Evolutionary conservation across 176 grass and related monocot genomes (phyloP), one percentile per base, ranked within the genome.

Genomic region (Dactylis glomerata): DNA sequence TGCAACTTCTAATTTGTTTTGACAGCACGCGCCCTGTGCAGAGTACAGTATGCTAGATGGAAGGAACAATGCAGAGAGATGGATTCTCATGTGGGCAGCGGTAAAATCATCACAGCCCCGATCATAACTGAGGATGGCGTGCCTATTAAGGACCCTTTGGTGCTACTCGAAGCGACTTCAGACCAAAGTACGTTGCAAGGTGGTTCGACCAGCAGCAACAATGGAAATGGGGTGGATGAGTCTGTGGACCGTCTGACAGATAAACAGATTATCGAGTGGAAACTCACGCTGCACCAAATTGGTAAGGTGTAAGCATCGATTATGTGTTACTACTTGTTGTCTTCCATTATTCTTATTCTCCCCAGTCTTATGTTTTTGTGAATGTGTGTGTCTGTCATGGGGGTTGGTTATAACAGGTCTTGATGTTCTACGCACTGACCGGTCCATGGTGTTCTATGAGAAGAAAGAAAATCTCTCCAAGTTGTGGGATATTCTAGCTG

Each of bases 401-500:
- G 59, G 59, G 66, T 55, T 58, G 17, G 67, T 38, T 41, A 68
- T 71, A 44, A 79, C 55, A 99, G 96, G 96, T 69, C 93, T 99
- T 90, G 96, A 99, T 50, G 96, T 96, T 38, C 86, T 99, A 44
- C 93, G 96, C 14, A 99, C 96, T 63, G 96, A 99, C 81, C 87
- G 96, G 66, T 91, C 91, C 31, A 80, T 99, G 84, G 91, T 94
- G 76, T 99, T 99, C 47, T 99, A 96, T 83, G 93, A 99, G 88
- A 91, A 93, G 57, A 90, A 99, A 88, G 96, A 96, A 81, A 99
- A 99, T 79, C 91, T 99, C 49, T 94, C 96, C 30, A 99, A 92
- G 76, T 86, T 99, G 22, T 99, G 89, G 89, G 93, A 99, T 87
- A 99, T 99, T 85, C 75, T 99, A 75, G 93, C 96, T 8, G 91